Conservation (phyloP, 306 rosid species). For the Argentina anserina region DNA sequence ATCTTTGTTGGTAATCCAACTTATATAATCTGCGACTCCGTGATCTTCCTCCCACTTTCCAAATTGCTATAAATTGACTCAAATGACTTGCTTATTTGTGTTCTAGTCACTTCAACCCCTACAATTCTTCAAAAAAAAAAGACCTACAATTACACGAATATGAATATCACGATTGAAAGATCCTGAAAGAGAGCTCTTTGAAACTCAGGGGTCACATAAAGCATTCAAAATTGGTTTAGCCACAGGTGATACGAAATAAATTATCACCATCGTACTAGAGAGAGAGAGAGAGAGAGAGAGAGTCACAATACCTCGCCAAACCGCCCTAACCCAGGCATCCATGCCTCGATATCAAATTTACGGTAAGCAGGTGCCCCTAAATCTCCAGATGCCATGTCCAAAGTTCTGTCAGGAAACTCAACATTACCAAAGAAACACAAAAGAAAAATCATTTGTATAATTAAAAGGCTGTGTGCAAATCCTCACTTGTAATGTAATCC, state of each 20-base stretch:
- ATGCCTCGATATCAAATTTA: slow-evolving; percentile 88
- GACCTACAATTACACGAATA: neutral
- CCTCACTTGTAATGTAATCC: slow-evolving; percentile 85
- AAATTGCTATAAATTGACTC: neutral
- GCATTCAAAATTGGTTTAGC: neutral
- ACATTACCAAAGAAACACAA: neutral
- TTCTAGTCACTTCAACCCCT: no score
- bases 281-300: neutral
- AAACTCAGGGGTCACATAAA: neutral
- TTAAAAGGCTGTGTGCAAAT: slow-evolving; percentile 11
- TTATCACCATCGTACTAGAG: neutral
- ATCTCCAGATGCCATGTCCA: slow-evolving; percentile 93
- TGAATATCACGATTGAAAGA: neutral
- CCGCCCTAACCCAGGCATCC: slow-evolving; percentile 95
- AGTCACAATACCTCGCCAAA: slow-evolving; percentile 74
- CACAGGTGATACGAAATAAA: neutral
- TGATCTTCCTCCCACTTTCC: neutral
- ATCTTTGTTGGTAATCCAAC: neutral
- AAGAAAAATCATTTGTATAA: slow-evolving; percentile 14
- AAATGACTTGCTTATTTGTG: neutral
- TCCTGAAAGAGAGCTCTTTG: neutral
- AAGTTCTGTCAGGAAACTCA: slow-evolving; percentile 55
- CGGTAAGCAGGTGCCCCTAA: slow-evolving; percentile 96
- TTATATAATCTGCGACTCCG: neutral
- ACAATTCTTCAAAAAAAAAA: no score